Evolutionary conservation across 1,284 basidiomycete genomes (phyloP).

Genomic region (Sporisorium sorghi): DNA sequence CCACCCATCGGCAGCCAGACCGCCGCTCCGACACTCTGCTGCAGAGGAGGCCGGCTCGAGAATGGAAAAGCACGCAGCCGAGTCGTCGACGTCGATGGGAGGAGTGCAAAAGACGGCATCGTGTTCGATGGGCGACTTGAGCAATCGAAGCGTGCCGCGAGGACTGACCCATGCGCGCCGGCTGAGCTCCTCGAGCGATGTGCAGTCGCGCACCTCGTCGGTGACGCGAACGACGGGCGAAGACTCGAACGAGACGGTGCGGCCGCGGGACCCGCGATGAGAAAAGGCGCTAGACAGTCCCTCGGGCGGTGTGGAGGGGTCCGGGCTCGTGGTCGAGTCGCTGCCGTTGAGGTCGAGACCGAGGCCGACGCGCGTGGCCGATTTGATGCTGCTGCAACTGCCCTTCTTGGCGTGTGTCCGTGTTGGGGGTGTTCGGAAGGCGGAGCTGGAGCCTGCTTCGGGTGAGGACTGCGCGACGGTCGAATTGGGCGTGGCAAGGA

Average conservation of each 20-base stretch:
- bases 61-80: constrained; percentile 31
- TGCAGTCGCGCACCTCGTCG: constrained; percentile 34
- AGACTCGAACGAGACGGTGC: constrained; percentile 50
- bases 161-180: constrained; percentile 59
- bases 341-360: constrained; percentile 44
- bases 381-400: constrained; percentile 35
- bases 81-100: constrained; percentile 47
- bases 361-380: constrained; percentile 35
- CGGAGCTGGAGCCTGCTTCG: constrained; percentile 20
- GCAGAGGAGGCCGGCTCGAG: constrained; percentile 16
- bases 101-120: constrained; percentile 44
- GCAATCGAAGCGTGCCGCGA: constrained; percentile 51
- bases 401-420: constrained; percentile 27
- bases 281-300: constrained; percentile 25
- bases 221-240: constrained; percentile 45
- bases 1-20: constrained; percentile 37
- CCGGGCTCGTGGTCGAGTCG: constrained; percentile 38
- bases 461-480: constrained; percentile 32
- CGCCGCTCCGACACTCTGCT: constrained; percentile 19
- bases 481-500: constrained; percentile 41
- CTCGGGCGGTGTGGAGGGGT: constrained; percentile 40
- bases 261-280: constrained; percentile 22
- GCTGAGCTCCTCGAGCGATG: constrained; percentile 53
- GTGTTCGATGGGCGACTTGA: constrained; percentile 42
- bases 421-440: constrained; percentile 38